Conservation (phyloP, 2,329 filamentous ascomycete species). For the Blumeria hordei region DNA sequence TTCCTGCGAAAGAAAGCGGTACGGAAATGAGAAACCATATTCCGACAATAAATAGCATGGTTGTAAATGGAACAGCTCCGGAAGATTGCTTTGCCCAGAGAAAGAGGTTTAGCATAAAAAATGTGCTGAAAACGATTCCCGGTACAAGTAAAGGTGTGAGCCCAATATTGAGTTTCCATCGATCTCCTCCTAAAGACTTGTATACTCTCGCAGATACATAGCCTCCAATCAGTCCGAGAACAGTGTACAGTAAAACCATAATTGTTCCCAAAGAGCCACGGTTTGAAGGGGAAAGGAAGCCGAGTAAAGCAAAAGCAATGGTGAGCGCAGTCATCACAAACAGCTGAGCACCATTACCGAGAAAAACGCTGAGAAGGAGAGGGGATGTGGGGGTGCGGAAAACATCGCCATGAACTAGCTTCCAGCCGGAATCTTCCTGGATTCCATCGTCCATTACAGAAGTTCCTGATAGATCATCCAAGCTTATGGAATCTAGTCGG, state of each 20-base stretch:
- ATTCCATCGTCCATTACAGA: slow-evolving; percentile 69
- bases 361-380: slow-evolving; percentile 61
- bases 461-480: slow-evolving; percentile 69
- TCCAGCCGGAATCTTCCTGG: slow-evolving; percentile 96
- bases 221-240: slow-evolving; percentile 79
- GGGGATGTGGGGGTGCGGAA: slow-evolving; percentile 73
- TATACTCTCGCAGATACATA: slow-evolving; percentile 80
- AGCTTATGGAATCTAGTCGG: slow-evolving; percentile 67
- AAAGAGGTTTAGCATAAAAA: slow-evolving; percentile 91
- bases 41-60: slow-evolving; percentile 76
- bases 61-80: slow-evolving; percentile 85
- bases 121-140: slow-evolving; percentile 59
- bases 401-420: slow-evolving; percentile 89
- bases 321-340: slow-evolving; percentile 96
- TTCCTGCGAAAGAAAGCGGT: slow-evolving; percentile 69
- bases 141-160: slow-evolving; percentile 73
- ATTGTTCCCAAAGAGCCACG: slow-evolving; percentile 83
- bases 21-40: slow-evolving; percentile 98
- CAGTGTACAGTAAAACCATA: slow-evolving; percentile 76
- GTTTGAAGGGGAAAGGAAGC: slow-evolving; percentile 87
- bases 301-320: slow-evolving; percentile 76
- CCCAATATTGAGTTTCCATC: slow-evolving; percentile 84
- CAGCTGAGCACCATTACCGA: slow-evolving; percentile 84
- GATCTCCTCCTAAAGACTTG: slow-evolving; percentile 77
- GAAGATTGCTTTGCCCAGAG: slow-evolving; percentile 84